Conservation (phyloP, 148 eudicot genomes). For the Amaranthus palmeri region DNA sequence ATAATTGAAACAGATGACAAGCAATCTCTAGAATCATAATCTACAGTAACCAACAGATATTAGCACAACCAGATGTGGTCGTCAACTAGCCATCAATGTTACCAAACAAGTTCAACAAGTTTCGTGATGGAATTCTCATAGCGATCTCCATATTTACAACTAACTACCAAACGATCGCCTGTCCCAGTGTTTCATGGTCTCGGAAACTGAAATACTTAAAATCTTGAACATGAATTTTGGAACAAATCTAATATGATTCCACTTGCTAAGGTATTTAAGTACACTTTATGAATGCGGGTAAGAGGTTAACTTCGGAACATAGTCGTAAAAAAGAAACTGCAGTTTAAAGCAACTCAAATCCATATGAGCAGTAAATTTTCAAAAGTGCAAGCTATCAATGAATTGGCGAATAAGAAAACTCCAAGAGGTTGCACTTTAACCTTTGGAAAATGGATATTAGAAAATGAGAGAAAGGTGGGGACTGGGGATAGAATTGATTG, state of each 20-base stretch:
- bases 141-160: not conserved
- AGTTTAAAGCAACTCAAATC: not conserved
- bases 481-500: not conserved
- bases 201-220: too few species aligned
- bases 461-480: not conserved
- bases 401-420: not conserved
- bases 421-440: not conserved
- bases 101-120: not conserved
- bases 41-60: not conserved
- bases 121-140: not conserved
- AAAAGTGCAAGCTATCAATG: not conserved
- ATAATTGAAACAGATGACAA: slow-evolving; percentile 17
- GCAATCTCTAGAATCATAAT: not conserved
- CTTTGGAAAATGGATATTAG: not conserved
- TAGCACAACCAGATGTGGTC: too few species aligned
- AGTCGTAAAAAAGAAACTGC: not conserved
- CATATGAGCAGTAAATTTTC: not conserved
- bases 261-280: too few species aligned
- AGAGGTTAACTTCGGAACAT: too few species aligned
- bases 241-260: too few species aligned
- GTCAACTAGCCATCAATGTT: too few species aligned
- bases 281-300: too few species aligned
- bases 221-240: too few species aligned
- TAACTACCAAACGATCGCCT: not conserved
- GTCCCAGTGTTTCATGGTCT: too few species aligned